Base-by-base conservation (phyloP, 2,329 filamentous ascomycete genomes). In the Hawksworthiomyces lignivorus region DNA sequence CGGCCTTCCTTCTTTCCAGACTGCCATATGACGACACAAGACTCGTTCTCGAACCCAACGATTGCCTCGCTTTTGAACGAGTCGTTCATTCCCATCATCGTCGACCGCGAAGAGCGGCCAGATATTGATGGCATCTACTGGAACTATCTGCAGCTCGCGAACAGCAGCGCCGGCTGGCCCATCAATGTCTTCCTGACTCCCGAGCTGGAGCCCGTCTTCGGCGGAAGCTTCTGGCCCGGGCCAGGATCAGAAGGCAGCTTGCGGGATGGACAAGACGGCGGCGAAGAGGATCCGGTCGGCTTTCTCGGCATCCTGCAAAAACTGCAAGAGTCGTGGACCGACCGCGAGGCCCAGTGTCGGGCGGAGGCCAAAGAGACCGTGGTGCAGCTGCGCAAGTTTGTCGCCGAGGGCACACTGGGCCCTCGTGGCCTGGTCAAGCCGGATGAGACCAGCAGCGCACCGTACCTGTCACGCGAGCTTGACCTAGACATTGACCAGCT, bases 41-140 rank as follows among this genome's bases (percentile, higher is more conserved):
- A 98, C 62, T 90, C 86, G 17, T 97, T 98, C 62, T 82, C 82
- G 59, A 86, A 94, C 52, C 69, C 77, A 2, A 80, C 87, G 48
- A 82, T 95, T 47, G 88, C 92, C 14, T 66, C 77, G 19, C 72
- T 95, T 44, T 72, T 98, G 27, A 98, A 97, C 66, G 72, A 82
- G 47, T 77, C 79, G 44, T 98, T 97, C 61, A 79, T 98, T 33
- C 90, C 92, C 4, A 80, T 97, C 59, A 84, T 96, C 54, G 77
- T 97, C 55, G 92, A 98, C 62, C 80, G 89, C 46, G 92, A 98
- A 63, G 87, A 95, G 63, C 80, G 90, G 20, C 90, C 90, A 8
- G 89, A 97, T 57, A 80, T 97, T 50, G 92, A 98, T 57, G 81
- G 85, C 48, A 89, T 97, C 50, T 97, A 97, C 62, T 96, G 96